These are phyloP conservation scores for Microglena sp. DNA, from an alignment of 139 green algal species.

Conservation along the genomic window DNA sequence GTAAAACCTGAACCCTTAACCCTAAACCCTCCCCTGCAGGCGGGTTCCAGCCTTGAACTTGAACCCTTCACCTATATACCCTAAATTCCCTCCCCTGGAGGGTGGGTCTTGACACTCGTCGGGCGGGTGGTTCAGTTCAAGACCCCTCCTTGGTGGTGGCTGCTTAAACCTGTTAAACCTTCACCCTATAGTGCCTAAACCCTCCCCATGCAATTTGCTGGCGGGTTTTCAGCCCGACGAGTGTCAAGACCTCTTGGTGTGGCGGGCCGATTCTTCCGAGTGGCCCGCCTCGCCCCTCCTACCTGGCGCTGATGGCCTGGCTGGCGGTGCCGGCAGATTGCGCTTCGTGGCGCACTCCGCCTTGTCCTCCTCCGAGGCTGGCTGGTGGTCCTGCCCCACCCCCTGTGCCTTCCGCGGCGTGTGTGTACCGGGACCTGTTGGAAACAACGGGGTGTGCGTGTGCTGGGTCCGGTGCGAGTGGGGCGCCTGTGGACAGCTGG, in stretches of 20 bases:
- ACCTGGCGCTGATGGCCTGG: conserved; percentile 3
- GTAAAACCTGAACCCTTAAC: too few relatives aligned
- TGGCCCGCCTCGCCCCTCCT: conserved; percentile 8
- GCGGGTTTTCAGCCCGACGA: not conserved
- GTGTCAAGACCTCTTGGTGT: not conserved
- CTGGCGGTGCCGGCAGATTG: not conserved
- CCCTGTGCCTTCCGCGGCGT: conserved; percentile 3
- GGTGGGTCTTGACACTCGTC: too few relatives aligned
- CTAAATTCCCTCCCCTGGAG: too few relatives aligned
- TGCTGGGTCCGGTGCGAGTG: conserved; percentile 22
- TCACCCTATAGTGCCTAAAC: too few relatives aligned
- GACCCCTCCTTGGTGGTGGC: too few relatives aligned
- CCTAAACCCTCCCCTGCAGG: too few relatives aligned
- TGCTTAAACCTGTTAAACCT: too few relatives aligned
- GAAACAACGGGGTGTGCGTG: conserved; percentile 5
- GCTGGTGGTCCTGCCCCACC: not conserved
- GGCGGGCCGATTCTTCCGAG: not conserved
- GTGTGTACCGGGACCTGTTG: conserved; percentile 15
- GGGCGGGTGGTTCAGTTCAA: too few relatives aligned
- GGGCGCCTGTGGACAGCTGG: not conserved
- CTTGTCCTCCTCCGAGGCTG: not conserved
- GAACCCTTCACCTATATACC: too few relatives aligned
- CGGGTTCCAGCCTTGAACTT: too few relatives aligned
- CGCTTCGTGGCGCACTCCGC: not conserved
- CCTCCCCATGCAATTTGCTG: too few relatives aligned